These are phyloP conservation scores for Beauveria sp. DNA, from an alignment of 2,329 filamentous ascomycete species.

Conservation along the genomic window DNA sequence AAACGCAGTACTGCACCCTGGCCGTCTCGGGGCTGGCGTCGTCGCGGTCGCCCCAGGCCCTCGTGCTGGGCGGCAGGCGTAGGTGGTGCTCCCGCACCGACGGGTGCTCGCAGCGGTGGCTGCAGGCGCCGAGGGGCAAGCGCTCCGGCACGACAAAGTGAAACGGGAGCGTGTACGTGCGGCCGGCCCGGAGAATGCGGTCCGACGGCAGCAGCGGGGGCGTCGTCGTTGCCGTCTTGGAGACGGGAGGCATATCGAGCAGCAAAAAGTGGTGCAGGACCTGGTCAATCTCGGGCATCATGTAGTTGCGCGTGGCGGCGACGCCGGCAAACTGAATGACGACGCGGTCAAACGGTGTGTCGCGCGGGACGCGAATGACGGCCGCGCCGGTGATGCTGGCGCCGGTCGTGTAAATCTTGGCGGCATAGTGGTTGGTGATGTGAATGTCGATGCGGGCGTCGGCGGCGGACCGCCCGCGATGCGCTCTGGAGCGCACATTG, in stretches of 20 bases:
- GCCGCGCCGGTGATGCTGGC: neutral
- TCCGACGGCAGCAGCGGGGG: neutral
- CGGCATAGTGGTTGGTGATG: slow-evolving; percentile 8
- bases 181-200: neutral
- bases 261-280: slow-evolving; percentile 6
- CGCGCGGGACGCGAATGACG: neutral
- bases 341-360: neutral
- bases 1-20: neutral
- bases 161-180: neutral
- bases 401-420: neutral
- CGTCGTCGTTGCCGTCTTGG: too few relatives aligned
- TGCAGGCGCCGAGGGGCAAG: slow-evolving; percentile 1
- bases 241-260: neutral
- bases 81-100: slow-evolving; percentile 5
- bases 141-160: neutral
- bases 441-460: neutral
- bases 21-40: slow-evolving; percentile 2
- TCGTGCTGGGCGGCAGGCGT: neutral
- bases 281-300: slow-evolving; percentile 3
- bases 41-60: slow-evolving; percentile 2
- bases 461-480: neutral
- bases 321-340: slow-evolving; percentile 3
- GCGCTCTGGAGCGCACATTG: neutral
- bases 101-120: neutral
- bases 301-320: slow-evolving; percentile 4